A percentile compares a stretch with the other conserved stretches of the same genome.
Conservation (phyloP, 805 yeast species). For the Saccharomycopsis sp. region DNA sequence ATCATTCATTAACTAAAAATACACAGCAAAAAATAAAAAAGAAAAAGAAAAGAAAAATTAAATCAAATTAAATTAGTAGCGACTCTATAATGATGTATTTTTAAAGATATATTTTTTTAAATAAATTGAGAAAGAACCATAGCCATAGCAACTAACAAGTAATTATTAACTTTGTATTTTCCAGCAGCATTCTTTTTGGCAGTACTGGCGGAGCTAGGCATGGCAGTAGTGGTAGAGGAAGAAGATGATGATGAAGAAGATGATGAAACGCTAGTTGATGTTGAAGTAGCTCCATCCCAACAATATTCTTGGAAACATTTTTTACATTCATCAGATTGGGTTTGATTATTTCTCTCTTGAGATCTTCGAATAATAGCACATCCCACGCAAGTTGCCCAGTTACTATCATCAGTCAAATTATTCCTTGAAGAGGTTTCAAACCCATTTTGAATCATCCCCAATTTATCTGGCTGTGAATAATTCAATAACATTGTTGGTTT, state of each 20-base stretch:
- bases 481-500: slow-evolving; percentile 64
- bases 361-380: slow-evolving; percentile 79
- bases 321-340: slow-evolving; percentile 59
- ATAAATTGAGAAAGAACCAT: too few relatives aligned
- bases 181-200: too few relatives aligned
- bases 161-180: too few relatives aligned
- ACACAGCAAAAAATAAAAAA: neutral
- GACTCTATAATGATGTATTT: too few relatives aligned
- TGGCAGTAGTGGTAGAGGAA: neutral
- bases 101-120: too few relatives aligned
- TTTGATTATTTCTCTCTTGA: slow-evolving; percentile 56
- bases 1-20: too few relatives aligned
- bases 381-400: slow-evolving; percentile 69
- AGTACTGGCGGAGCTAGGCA: neutral
- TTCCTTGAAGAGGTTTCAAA: slow-evolving; percentile 61
- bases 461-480: slow-evolving; percentile 49
- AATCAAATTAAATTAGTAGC: too few relatives aligned
- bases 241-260: neutral
- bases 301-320: slow-evolving; percentile 68
- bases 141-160: too few relatives aligned
- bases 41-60: neutral
- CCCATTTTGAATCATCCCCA: slow-evolving; percentile 62
- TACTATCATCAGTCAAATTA: slow-evolving; percentile 58
- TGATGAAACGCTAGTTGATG: neutral
- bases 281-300: slow-evolving; percentile 37